A percentile compares a stretch with the other conserved stretches of the same genome.
Evolutionary conservation across 352 stramenopile genomes (phyloP).

Genomic region (Globisporangium camurandrum): DNA sequence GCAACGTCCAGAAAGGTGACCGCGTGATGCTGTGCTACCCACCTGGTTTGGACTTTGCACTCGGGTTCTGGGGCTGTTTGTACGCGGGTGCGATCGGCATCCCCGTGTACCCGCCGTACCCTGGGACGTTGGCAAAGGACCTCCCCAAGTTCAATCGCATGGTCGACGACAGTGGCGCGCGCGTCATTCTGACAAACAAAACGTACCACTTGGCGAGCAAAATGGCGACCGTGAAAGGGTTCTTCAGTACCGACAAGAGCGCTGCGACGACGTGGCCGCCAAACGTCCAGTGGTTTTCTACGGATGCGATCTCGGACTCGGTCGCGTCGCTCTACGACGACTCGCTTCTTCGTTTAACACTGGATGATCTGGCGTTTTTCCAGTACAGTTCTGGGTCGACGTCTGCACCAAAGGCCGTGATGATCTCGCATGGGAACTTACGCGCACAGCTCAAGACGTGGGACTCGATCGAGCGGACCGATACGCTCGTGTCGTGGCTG

Average conservation of each 20-base stretch:
- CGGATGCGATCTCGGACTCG: constrained; percentile 50
- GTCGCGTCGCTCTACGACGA: constrained; percentile 44
- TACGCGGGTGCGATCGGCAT: constrained; percentile 67
- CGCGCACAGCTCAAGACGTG: constrained; percentile 66
- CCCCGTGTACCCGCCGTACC: constrained; percentile 72
- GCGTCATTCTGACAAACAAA: constrained; percentile 62
- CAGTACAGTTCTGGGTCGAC: constrained; percentile 81
- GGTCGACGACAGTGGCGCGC: constrained; percentile 58
- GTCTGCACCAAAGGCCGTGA: constrained; percentile 73
- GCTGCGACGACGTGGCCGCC: constrained; percentile 58
- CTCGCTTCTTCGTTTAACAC: constrained; percentile 24
- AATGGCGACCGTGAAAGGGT: constrained; percentile 74
- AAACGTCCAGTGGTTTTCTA: constrained; percentile 65
- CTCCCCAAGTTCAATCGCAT: constrained; percentile 75
- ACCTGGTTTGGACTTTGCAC: constrained; percentile 63
- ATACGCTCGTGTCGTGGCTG: constrained; percentile 76
- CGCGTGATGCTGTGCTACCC: constrained; percentile 75
- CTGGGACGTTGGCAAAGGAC: constrained; percentile 62
- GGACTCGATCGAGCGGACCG: constrained; percentile 46
- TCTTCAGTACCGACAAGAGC: constrained; percentile 40
- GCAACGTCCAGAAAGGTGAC: constrained; percentile 44
- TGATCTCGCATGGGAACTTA: constrained; percentile 80
- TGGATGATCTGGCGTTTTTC: constrained; percentile 74
- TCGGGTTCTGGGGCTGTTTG: constrained; percentile 75
- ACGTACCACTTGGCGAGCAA: constrained; percentile 76